phyloP scores from a whole-genome alignment of 306 rosid genomes.

The Cicer cuneatum region DNA sequence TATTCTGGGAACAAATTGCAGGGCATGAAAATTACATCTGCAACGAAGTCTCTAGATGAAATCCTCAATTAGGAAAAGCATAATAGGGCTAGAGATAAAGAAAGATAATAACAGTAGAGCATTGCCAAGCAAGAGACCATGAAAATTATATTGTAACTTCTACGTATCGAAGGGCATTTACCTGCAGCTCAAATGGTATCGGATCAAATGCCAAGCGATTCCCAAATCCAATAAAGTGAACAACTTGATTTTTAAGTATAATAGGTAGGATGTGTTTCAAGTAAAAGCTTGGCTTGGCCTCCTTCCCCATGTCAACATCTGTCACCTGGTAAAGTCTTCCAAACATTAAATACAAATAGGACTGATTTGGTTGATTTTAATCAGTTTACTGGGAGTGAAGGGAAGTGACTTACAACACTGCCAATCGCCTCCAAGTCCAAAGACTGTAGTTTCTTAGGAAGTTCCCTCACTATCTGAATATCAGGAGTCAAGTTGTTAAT shows the following conservation, averaged over 20 bases:
- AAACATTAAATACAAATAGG: constrained; percentile 43
- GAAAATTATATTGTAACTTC: constrained; percentile 31
- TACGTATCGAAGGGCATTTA: constrained; percentile 52
- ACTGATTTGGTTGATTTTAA: constrained; percentile 17
- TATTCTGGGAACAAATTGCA: constrained; percentile 90
- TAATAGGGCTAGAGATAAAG: constrained; percentile 45
- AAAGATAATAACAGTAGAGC: constrained; percentile 34
- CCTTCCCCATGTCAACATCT: constrained; percentile 83
- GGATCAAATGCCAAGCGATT: constrained; percentile 98
- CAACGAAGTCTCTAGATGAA: constrained; percentile 99
- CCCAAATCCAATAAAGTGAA: constrained; percentile 94
- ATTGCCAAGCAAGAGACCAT: constrained; percentile 42
- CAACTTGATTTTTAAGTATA: constrained; percentile 76
- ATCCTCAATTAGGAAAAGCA: constrained; percentile 77
- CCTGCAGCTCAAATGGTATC: constrained; percentile 85
- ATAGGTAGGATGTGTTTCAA: constrained; percentile 77
- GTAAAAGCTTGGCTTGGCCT: constrained; percentile 94
- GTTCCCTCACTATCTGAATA: constrained; percentile 89
- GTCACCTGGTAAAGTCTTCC: constrained; percentile 70
- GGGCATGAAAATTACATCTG: constrained; percentile 97
- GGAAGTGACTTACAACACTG: constrained; percentile 72
- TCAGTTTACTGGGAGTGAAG: constrained; percentile 14
- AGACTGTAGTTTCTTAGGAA: constrained; percentile 77
- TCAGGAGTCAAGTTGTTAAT: constrained; percentile 85
- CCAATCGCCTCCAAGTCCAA: constrained; percentile 89